A percentile compares a stretch with the other conserved stretches of the same genome.
Conservation (phyloP, 2,329 filamentous ascomycete species). For the Phoma herbarum region DNA sequence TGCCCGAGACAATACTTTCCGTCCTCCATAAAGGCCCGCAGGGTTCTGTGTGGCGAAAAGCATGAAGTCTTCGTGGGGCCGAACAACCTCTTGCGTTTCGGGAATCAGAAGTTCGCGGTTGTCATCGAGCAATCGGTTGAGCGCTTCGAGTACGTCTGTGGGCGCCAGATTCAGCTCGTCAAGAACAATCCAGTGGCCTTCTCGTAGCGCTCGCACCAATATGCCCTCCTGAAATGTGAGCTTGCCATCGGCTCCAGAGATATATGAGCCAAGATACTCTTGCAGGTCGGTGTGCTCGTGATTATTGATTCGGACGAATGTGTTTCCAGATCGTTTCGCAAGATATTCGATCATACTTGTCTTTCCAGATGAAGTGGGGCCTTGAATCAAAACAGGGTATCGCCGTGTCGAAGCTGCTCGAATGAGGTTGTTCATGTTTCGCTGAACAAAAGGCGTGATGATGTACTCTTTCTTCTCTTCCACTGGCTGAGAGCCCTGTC, state of each 20-base stretch:
- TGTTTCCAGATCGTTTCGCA: slow-evolving; percentile 95
- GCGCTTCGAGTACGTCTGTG: slow-evolving; percentile 93
- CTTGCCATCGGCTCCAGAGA: slow-evolving; percentile 84
- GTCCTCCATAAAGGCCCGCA: slow-evolving; percentile 90
- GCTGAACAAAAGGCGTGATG: slow-evolving; percentile 92
- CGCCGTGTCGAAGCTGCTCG: slow-evolving; percentile 89
- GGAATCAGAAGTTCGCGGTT: slow-evolving; percentile 95
- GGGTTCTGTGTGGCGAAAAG: slow-evolving; percentile 98
- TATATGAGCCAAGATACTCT: slow-evolving; percentile 94
- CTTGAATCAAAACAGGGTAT: slow-evolving; percentile 94
- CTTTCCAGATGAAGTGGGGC: slow-evolving; percentile 96
- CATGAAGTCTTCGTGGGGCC: slow-evolving; percentile 94
- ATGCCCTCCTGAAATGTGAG: slow-evolving; percentile 92
- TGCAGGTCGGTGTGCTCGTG: slow-evolving; percentile 98
- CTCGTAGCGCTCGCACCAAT: slow-evolving; percentile 87
- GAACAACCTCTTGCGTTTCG: slow-evolving; percentile 93
- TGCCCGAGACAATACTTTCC: slow-evolving; percentile 90
- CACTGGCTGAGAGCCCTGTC: slow-evolving; percentile 72
- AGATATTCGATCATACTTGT: slow-evolving; percentile 99
- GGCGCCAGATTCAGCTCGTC: slow-evolving; percentile 97
- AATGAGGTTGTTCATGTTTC: slow-evolving; percentile 93
- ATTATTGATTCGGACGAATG: slow-evolving; percentile 98
- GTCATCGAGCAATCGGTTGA: slow-evolving; percentile 95
- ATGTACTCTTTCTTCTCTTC: slow-evolving; percentile 90
- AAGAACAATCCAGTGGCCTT: slow-evolving; percentile 97